Evolutionary conservation across 148 eudicot species (phyloP).

Genomic region (Salicornia ramosissima): DNA sequence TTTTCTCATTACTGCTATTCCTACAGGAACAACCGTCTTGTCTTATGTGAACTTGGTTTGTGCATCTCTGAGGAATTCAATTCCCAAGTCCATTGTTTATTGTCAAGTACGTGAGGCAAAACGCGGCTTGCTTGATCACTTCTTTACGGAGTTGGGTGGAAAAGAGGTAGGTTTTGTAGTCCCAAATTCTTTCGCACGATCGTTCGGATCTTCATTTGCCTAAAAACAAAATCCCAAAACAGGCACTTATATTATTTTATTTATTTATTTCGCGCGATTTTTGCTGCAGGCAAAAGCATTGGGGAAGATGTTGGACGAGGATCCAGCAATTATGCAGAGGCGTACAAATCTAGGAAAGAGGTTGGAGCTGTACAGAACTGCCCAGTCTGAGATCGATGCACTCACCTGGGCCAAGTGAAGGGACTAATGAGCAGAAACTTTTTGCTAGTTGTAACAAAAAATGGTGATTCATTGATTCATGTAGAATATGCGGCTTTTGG

Average conservation of each 20-base stretch:
- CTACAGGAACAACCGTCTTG: constrained; percentile 77
- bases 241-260: neutral
- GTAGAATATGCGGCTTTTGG: constrained; percentile 7
- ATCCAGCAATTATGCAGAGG: constrained; percentile 89
- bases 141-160: constrained; percentile 81
- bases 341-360: constrained; percentile 68
- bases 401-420: constrained; percentile 74
- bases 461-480: constrained; percentile 28
- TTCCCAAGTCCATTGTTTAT: constrained; percentile 90
- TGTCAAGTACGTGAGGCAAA: constrained; percentile 99
- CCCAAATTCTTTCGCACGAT: too few relatives aligned
- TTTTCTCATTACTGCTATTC: neutral
- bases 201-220: too few relatives aligned
- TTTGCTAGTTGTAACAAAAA: constrained; percentile 10
- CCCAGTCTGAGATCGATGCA: constrained; percentile 86
- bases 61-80: constrained; percentile 72
- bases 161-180: constrained; percentile 61
- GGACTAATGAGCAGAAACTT: neutral
- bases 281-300: constrained; percentile 62
- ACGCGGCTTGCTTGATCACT: constrained; percentile 84
- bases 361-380: constrained; percentile 82
- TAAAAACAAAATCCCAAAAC: neutral
- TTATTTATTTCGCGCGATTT: neutral
- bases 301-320: constrained; percentile 86
- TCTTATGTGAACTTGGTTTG: constrained; percentile 89